phyloP scores from a whole-genome alignment of 2,329 filamentous ascomycete genomes.

The Cercospora canescens region DNA sequence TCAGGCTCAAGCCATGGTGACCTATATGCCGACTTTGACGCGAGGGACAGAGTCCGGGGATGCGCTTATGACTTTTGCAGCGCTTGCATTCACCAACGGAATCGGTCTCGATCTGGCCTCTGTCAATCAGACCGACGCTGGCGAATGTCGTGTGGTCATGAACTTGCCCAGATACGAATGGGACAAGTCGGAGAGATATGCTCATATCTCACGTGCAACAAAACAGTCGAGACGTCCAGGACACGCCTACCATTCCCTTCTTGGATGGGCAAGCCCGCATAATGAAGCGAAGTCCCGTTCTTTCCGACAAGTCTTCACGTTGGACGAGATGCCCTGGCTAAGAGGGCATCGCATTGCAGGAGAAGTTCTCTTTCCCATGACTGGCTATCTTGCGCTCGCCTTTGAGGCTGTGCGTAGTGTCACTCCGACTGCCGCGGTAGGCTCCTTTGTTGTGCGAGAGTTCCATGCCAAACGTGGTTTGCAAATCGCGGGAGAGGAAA shows the following conservation, averaged over 20 bases:
- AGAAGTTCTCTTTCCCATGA: conserved; percentile 34
- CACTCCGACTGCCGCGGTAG: neutral
- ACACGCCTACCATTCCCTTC: neutral
- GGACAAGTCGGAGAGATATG: neutral
- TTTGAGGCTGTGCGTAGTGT: neutral
- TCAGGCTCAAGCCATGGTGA: neutral
- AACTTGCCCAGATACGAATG: conserved; percentile 5
- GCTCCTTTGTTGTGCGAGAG: neutral
- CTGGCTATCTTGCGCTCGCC: conserved; percentile 18
- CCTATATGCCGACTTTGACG: neutral
- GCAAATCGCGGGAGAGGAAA: neutral
- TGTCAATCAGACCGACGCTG: neutral
- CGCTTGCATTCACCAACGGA: neutral
- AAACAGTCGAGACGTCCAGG: neutral
- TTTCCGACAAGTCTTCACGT: conserved; percentile 5
- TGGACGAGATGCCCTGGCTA: conserved; percentile 15
- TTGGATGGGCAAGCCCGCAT: neutral
- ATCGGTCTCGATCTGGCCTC: neutral
- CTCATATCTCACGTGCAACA: neutral
- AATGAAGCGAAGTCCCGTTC: neutral
- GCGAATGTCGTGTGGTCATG: neutral
- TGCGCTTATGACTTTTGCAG: neutral
- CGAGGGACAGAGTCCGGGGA: neutral
- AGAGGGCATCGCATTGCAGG: conserved; percentile 28
- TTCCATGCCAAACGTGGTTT: neutral